Evolutionary conservation across 106 monocot genomes (phyloP), one percentile per base, ranked within the genome.

Genomic region (Cymbidium sinense): DNA sequence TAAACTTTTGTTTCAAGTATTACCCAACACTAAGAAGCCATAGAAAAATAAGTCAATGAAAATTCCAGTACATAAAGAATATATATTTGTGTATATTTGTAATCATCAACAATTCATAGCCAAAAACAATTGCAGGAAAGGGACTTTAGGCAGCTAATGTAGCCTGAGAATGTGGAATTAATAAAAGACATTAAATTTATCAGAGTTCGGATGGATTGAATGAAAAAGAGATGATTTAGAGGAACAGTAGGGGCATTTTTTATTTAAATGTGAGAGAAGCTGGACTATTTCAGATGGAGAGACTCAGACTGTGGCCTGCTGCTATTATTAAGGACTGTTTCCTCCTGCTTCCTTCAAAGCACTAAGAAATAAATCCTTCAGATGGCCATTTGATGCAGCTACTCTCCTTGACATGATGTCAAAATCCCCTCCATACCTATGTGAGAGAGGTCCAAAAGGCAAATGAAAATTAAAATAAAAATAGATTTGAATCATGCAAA

Each of bases 371-470:
- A 77, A 11, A 83, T 94, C 86, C 88, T 90, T 96, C 69, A 96
- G 79, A 86, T 84, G 88, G 37, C 70, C 34, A 58, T 96, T 96
- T 73, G 96, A 89, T 75, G 91, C 96, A 25, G 96, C 94, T 18
- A 91, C 79, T 80, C 94, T 94, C 73, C 55, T 81, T 12, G 96
- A 83, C 83, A 85, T 94, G 75, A 94, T 73, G 34, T 96, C 88
- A 64, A 94, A 85, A 43, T 94, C 91, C 31, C 79, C 89, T 34
- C 96, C 96, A 51, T 80, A 80, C 72, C 96, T 96, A 82, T 23
- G 2, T 3, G 9, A 34, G 34, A 39, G 65, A 11, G 11, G 43
- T 19, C 55, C 43, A 71, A 21, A 25, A 47, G 44, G 33, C 35
- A 41, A 76, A 73, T 1, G 43, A 18, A 43, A 39, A 39, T 4